Base-by-base conservation (phyloP, 257 asterid species). In the Paraleonurus japonicus region DNA sequence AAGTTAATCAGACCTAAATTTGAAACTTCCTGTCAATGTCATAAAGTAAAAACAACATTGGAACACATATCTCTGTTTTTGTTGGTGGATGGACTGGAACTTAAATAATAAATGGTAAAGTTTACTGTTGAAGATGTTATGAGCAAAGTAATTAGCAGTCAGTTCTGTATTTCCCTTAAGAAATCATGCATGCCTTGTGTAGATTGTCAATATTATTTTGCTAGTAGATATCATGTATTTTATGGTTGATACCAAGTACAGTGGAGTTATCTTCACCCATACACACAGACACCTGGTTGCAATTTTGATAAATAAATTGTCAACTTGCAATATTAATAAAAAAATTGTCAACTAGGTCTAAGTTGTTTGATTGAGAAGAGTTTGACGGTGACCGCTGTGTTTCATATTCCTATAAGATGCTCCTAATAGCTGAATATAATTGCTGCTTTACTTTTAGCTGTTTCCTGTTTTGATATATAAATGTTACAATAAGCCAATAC, bases 1-100 rank as follows among this genome's bases (percentile, higher is more conserved):
- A 53, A 51, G n/a, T 41, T 60, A 47, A 37, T 11, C 4, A 30
- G 20, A 50, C 41, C 17, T 43, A 33, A 45, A 55, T 47, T 57
- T 23, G 26, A 53, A 35, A 64, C 23, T 5, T 17, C 16, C 32
- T 63, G 67, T 9, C 39, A 43, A 54, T 69, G 37, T 32, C 23
- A 57, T 22, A 70, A 48, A 43, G 63, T 59, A 23, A 61, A 65
- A 73, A 51, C 45, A 67, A 69, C 50, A 43, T 4, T 33, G 24
- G 3, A 58, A 70, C 61, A 47, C 67, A 47, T 19, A 12, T 71
- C 66, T n/a, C 13, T 7, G n/a, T 15, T 75, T 65, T 53, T 33
- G 23, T 39, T 51, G 69, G 43, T 79, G 65, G 67, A 62, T 65
- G 39, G 27, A 17, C 71, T 55, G 37, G 61, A 68, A 71, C 53